Conservation (phyloP, 106 monocot species). For the Hemerocallis citrina region DNA sequence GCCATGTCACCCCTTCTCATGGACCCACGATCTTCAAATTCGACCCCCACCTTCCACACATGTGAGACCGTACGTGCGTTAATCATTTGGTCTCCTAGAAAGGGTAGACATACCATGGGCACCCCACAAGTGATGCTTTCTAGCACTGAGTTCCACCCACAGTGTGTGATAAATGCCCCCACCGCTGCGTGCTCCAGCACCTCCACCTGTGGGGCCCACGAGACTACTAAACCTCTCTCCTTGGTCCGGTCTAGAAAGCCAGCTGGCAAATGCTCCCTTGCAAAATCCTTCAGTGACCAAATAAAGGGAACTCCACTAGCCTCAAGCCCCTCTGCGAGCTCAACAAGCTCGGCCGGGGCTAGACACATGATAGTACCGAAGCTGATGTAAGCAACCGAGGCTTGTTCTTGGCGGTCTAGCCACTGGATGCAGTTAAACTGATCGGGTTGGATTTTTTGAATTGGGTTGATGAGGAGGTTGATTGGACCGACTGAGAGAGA, state of each 20-base stretch:
- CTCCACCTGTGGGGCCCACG: slow-evolving; percentile 36
- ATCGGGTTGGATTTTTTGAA: background rate
- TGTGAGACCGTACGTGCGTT: background rate
- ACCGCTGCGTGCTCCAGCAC: slow-evolving; percentile 39
- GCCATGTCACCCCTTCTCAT: slow-evolving; percentile 6
- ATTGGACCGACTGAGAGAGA: slow-evolving; percentile 26
- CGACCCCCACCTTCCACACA: slow-evolving; percentile 11
- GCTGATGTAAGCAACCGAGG: slow-evolving; percentile 28
- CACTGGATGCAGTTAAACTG: slow-evolving; percentile 20
- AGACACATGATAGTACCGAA: slow-evolving; percentile 27
- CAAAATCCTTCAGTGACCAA: slow-evolving; percentile 35
- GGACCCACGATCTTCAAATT: background rate
- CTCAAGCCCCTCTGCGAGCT: slow-evolving; percentile 32
- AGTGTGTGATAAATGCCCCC: slow-evolving; percentile 58
- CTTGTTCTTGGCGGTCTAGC: slow-evolving; percentile 22
- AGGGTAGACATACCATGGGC: slow-evolving; percentile 51
- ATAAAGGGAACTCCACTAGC: slow-evolving; percentile 25
- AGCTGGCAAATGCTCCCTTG: background rate
- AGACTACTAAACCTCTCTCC: slow-evolving; percentile 22
- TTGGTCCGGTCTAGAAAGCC: slow-evolving; percentile 26
- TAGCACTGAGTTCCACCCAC: slow-evolving; percentile 73
- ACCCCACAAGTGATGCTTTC: slow-evolving; percentile 48
- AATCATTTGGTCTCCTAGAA: slow-evolving; percentile 51
- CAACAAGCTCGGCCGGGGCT: slow-evolving; percentile 16
- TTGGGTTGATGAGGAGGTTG: slow-evolving; percentile 19